phyloP scores from a whole-genome alignment of 768 basidiomycete species.

The Mrakia blollopis region DNA sequence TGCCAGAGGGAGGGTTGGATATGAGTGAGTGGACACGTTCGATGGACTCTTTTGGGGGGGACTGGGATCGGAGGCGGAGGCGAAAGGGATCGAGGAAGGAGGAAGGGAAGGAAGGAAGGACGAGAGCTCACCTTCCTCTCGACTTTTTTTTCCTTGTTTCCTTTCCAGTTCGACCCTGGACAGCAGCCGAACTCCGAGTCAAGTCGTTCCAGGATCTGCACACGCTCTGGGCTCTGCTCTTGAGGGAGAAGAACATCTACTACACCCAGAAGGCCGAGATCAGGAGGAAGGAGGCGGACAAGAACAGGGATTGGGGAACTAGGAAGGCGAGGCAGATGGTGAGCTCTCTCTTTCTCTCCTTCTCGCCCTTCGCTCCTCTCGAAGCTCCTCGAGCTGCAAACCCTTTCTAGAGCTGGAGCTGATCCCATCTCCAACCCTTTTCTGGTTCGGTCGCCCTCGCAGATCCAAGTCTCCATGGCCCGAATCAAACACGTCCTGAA shows the following conservation, averaged over 20 bases:
- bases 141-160: neutral
- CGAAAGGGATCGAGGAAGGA: too few relatives aligned
- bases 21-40: neutral
- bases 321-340: slow-evolving; percentile 1
- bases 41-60: too few relatives aligned
- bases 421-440: neutral
- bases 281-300: neutral
- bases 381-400: slow-evolving; percentile 7
- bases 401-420: neutral
- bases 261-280: slow-evolving; percentile 58
- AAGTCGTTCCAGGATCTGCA: slow-evolving; percentile 93
- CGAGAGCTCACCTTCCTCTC: neutral
- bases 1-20: neutral
- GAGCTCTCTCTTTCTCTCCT: neutral
- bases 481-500: slow-evolving; percentile 88
- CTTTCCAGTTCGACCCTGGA: slow-evolving; percentile 74
- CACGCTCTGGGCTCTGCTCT: slow-evolving; percentile 84
- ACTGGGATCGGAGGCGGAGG: neutral
- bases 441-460: neutral
- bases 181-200: slow-evolving; percentile 72
- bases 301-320: neutral
- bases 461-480: slow-evolving; percentile 64
- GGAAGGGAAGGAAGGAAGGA: too few relatives aligned
- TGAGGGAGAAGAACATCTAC: slow-evolving; percentile 83
- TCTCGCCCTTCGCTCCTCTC: neutral